phyloP scores from a whole-genome alignment of 1,284 basidiomycete species.

The Ganoderma resinaceum region DNA sequence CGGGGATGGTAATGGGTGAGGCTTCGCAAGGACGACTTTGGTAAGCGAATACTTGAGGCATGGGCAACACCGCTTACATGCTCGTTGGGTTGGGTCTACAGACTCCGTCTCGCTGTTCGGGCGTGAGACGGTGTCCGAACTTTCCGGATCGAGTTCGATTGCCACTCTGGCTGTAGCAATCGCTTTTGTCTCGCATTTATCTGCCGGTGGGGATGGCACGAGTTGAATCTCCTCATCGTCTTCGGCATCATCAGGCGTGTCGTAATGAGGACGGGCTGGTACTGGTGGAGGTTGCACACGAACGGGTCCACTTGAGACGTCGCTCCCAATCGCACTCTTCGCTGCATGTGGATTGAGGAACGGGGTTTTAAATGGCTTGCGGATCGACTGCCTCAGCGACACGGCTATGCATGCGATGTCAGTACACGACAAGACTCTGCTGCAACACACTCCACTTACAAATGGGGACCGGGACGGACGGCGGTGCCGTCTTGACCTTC shows the following conservation, averaged over 20 bases:
- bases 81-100: background rate
- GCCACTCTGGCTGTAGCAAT: background rate
- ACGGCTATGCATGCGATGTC: conserved; percentile 39
- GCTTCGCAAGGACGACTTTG: conserved; percentile 13
- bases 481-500: conserved; percentile 21
- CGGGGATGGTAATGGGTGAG: conserved; percentile 32
- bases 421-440: background rate
- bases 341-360: conserved; percentile 17
- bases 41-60: background rate
- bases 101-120: conserved; percentile 6
- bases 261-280: background rate
- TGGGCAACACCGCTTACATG: background rate
- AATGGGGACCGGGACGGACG: conserved; percentile 19
- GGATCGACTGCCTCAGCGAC: conserved; percentile 65
- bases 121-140: background rate
- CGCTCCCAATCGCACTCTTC: conserved; percentile 15
- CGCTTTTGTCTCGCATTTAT: background rate
- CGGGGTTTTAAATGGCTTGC: conserved; percentile 40
- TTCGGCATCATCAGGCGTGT: background rate
- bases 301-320: conserved; percentile 8
- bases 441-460: conserved; percentile 44
- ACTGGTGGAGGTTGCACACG: background rate
- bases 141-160: background rate
- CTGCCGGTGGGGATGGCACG: background rate
- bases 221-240: background rate